Percentiles rank a stretch among this genome's conserved stretches.
Evolutionary conservation across 2,329 filamentous ascomycete genomes (phyloP).

Genomic region (Bipolaris bicolor): DNA sequence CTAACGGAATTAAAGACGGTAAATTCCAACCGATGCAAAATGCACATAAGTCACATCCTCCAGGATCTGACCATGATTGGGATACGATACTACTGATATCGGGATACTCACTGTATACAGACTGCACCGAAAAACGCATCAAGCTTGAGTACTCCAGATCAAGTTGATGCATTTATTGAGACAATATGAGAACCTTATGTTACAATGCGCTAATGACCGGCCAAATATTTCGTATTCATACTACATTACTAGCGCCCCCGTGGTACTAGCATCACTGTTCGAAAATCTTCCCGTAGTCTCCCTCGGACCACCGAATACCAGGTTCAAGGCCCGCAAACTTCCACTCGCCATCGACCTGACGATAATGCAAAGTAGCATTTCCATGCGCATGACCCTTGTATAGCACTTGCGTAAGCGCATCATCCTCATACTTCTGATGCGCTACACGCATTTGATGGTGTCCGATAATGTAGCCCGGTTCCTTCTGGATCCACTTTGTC

Average conservation of each 20-base stretch:
- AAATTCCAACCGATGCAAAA: too few species aligned
- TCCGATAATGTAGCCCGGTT: slow-evolving; percentile 5
- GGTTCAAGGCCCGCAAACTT: slow-evolving; percentile 2
- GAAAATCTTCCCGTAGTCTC: slow-evolving; percentile 1
- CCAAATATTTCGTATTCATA: background rate
- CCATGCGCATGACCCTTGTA: slow-evolving; percentile 1
- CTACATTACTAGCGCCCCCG: background rate
- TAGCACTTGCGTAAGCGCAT: background rate
- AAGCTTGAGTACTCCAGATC: background rate
- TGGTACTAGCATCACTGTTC: background rate
- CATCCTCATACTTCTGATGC: slow-evolving; percentile 1
- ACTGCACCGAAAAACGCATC: too few species aligned
- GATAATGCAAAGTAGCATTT: background rate
- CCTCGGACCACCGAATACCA: background rate
- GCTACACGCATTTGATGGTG: slow-evolving; percentile 17
- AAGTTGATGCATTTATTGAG: background rate
- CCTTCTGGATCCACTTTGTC: slow-evolving; percentile 7
- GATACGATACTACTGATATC: too few species aligned
- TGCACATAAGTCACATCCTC: too few species aligned
- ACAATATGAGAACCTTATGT: background rate
- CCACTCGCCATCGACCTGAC: background rate
- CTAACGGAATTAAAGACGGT: too few species aligned
- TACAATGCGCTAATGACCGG: too few species aligned
- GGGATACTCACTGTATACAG: too few species aligned
- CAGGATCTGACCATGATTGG: too few species aligned